phyloP scores from a whole-genome alignment of 1,284 basidiomycete genomes.

The Cryptococcus jaspeensis region DNA sequence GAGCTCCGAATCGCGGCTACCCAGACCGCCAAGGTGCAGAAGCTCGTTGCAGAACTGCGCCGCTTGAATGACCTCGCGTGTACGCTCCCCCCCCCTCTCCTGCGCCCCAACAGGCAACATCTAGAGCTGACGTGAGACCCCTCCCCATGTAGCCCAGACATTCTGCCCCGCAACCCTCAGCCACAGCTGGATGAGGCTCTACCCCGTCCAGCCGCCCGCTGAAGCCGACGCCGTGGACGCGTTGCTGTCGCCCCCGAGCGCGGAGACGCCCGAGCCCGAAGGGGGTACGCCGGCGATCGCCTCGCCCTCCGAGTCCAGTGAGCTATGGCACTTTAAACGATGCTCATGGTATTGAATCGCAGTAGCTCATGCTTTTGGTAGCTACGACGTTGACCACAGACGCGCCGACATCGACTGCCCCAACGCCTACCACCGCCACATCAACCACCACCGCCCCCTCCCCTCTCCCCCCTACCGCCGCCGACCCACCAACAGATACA shows the following conservation, averaged over 20 bases:
- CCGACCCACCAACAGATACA: not conserved
- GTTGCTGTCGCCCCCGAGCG: not conserved
- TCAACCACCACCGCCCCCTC: not conserved
- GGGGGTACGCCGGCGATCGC: conserved; percentile 1
- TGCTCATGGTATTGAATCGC: too few species aligned
- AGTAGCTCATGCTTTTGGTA: too few species aligned
- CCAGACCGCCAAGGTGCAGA: conserved; percentile 30
- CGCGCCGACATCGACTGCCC: conserved; percentile 7
- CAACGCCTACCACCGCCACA: not conserved
- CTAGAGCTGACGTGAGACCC: not conserved
- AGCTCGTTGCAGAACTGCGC: conserved; percentile 31
- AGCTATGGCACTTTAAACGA: not conserved
- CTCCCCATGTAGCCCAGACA: conserved; percentile 3
- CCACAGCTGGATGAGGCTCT: conserved; percentile 34
- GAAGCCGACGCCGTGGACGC: conserved; percentile 13
- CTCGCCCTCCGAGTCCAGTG: conserved; percentile 9
- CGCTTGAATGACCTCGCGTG: conserved; percentile 18
- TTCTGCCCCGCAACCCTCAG: conserved; percentile 13
- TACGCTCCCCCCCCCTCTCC: conserved; percentile 6
- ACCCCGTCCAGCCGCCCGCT: conserved; percentile 20
- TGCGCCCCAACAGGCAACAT: not conserved
- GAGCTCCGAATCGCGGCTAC: conserved; percentile 69
- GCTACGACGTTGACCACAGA: conserved; percentile 5
- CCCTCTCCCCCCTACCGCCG: not conserved
- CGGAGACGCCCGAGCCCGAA: conserved; percentile 7